Evolutionary conservation across 2,329 filamentous ascomycete species (phyloP).

Genomic region (Penicillium sp.): DNA sequence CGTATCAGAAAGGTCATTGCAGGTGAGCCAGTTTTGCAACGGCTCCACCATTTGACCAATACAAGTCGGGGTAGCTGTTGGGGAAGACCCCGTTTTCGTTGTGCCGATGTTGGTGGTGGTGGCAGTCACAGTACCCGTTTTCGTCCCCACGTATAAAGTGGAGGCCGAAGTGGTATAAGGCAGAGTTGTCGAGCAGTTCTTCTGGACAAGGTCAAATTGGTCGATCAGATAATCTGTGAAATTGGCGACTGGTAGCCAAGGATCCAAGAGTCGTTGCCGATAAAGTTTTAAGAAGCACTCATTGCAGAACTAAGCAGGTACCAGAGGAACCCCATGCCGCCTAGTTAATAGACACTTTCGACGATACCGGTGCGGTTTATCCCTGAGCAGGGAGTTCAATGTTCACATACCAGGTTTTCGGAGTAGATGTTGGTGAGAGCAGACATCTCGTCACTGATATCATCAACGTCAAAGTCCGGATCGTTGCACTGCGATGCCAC

Average conservation of each 20-base stretch:
- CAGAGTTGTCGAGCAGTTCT: conserved; percentile 1
- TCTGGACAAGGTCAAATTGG: neutral
- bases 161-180: conserved; percentile 1
- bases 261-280: conserved; percentile 1
- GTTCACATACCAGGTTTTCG: neutral
- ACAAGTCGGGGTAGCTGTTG: neutral
- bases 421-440: conserved; percentile 1
- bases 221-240: conserved; percentile 1
- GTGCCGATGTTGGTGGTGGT: neutral
- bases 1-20: conserved; percentile 1
- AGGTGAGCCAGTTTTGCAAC: neutral
- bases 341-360: neutral
- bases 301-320: neutral
- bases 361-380: neutral
- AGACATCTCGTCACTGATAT: neutral
- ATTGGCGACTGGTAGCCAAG: neutral
- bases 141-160: neutral
- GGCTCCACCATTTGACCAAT: conserved; percentile 1
- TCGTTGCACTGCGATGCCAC: neutral
- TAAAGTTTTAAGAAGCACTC: neutral
- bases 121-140: neutral
- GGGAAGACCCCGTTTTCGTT: neutral
- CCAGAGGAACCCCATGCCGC: neutral
- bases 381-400: neutral
- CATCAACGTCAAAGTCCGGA: conserved; percentile 1